Evolutionary conservation across 2,329 filamentous ascomycete genomes (phyloP).

Genomic region (Verticillium tricorpus): DNA sequence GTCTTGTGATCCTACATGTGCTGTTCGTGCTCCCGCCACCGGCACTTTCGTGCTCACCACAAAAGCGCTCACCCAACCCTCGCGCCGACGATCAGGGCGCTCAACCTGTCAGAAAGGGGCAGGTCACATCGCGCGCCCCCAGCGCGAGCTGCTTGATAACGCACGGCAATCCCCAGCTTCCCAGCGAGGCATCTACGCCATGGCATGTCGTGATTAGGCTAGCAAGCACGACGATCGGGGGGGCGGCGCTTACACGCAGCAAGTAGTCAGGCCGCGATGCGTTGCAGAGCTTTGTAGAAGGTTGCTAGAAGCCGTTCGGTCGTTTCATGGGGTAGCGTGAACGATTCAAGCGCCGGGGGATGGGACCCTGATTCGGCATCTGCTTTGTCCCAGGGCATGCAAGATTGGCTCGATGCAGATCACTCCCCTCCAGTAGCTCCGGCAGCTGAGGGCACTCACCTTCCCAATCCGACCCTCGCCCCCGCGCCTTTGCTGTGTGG

Average conservation of each 20-base stretch:
- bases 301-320: background rate
- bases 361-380: slow-evolving; percentile 5
- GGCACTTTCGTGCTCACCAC: background rate
- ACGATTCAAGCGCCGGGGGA: background rate
- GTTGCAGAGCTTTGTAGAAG: background rate
- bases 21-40: background rate
- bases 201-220: background rate
- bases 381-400: background rate
- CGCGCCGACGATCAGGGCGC: background rate
- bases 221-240: background rate
- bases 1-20: background rate
- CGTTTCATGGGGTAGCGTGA: background rate
- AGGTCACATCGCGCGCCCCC: background rate
- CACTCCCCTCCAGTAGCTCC: background rate
- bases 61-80: background rate
- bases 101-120: slow-evolving; percentile 1
- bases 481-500: background rate
- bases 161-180: background rate
- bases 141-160: background rate
- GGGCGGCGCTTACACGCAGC: background rate
- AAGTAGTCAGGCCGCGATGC: background rate
- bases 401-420: background rate
- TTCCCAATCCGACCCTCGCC: background rate
- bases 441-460: slow-evolving; percentile 1
- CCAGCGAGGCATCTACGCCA: background rate